phyloP scores from a whole-genome alignment of 768 basidiomycete species.

The Dentipellis fragilis region DNA sequence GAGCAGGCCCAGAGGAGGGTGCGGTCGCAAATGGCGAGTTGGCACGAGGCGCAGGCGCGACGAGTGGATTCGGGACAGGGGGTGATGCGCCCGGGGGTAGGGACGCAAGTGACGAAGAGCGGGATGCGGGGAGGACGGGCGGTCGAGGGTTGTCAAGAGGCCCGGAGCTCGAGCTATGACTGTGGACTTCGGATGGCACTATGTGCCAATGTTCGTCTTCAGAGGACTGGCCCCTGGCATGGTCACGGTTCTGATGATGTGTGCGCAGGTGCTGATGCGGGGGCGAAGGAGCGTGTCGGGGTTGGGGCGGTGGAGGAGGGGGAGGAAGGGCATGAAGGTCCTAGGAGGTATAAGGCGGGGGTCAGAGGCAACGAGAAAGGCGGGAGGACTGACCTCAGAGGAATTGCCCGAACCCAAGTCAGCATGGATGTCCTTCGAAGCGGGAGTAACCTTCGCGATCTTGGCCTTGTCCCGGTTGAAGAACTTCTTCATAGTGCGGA shows the following conservation, averaged over 20 bases:
- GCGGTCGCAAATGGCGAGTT: conserved; percentile 3
- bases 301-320: background rate
- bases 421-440: conserved; percentile 17
- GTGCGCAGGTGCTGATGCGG: conserved; percentile 8
- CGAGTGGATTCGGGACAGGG: conserved; percentile 21
- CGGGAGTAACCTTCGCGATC: conserved; percentile 20
- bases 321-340: conserved; percentile 4
- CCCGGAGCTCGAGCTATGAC: conserved; percentile 3
- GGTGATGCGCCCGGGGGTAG: conserved; percentile 35
- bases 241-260: conserved; percentile 3
- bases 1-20: background rate
- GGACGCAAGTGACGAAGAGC: conserved; percentile 42
- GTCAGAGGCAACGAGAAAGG: background rate
- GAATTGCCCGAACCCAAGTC: conserved; percentile 21
- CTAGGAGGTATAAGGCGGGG: background rate
- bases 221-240: conserved; percentile 21
- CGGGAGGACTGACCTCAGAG: conserved; percentile 14
- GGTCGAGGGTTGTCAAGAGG: conserved; percentile 12
- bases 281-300: conserved; percentile 2
- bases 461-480: conserved; percentile 44
- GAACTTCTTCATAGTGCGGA: conserved; percentile 44
- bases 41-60: conserved; percentile 6
- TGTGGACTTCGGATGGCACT: conserved; percentile 15
- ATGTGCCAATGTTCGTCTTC: conserved; percentile 41
- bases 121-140: conserved; percentile 25